phyloP scores from a whole-genome alignment of 2,329 filamentous ascomycete genomes.

The Claviceps capensis region DNA sequence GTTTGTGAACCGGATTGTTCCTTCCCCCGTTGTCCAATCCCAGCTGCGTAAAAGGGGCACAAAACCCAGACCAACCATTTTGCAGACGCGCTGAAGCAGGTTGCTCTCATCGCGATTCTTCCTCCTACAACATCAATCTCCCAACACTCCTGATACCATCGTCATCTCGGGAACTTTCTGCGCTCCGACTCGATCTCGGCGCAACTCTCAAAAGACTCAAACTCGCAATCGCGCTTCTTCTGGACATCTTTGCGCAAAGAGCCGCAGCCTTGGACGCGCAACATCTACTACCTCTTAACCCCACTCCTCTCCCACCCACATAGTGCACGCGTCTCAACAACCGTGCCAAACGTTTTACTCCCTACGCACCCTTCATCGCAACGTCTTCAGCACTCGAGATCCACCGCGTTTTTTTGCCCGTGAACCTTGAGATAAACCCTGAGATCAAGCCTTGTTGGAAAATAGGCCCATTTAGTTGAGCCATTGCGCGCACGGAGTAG shows the following conservation, averaged over 20 bases:
- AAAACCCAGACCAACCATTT: background rate
- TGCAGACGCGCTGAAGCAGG: background rate
- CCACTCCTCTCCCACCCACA: background rate
- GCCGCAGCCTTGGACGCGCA: background rate
- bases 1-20: background rate
- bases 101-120: background rate
- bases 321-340: background rate
- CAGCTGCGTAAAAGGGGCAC: background rate
- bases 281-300: background rate
- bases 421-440: background rate
- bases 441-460: background rate
- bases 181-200: background rate
- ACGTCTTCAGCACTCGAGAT: background rate
- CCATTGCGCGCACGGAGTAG: slow-evolving; percentile 1
- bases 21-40: background rate
- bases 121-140: background rate
- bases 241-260: background rate
- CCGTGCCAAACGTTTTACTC: background rate
- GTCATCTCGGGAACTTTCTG: background rate
- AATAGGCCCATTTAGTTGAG: background rate
- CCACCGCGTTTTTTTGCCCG: background rate
- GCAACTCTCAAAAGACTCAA: background rate
- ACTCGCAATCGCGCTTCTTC: background rate
- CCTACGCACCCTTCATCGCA: background rate
- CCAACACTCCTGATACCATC: background rate